A percentile compares a stretch with the other conserved stretches of the same genome.
Conservation (phyloP, 2,329 filamentous ascomycete species). For the Daldinia sp. region DNA sequence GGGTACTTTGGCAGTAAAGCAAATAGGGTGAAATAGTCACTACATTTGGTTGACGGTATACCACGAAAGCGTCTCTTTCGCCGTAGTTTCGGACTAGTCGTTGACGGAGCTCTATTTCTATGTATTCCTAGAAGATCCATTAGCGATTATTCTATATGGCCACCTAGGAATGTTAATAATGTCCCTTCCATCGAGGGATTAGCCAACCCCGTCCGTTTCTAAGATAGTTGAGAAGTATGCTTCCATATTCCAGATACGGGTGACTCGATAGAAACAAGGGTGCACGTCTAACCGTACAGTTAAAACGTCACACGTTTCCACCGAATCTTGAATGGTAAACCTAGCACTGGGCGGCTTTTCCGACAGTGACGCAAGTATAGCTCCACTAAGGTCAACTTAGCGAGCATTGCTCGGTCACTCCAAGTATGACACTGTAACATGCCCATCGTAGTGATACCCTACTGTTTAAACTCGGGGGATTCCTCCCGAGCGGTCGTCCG, state of each 20-base stretch:
- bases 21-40: not conserved
- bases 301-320: constrained; percentile 8
- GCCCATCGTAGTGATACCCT: constrained; percentile 7
- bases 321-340: constrained; percentile 4
- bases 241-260: not conserved
- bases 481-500: not conserved
- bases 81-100: not conserved
- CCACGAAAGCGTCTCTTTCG: not conserved
- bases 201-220: not conserved
- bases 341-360: constrained; percentile 25
- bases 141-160: constrained; percentile 26
- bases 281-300: constrained; percentile 1
- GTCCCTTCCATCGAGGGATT: constrained; percentile 2
- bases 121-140: not conserved
- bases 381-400: constrained; percentile 4
- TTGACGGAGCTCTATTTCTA: not conserved
- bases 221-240: not conserved
- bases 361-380: constrained; percentile 9
- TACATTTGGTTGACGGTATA: constrained; percentile 8
- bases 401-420: not conserved
- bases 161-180: constrained; percentile 1
- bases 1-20: not conserved
- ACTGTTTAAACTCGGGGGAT: constrained; percentile 4
- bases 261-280: not conserved
- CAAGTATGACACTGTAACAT: constrained; percentile 14